A percentile compares a stretch with the other conserved stretches of the same genome.
Conservation (phyloP, 768 basidiomycete genomes). For the Floccularia luteovirens region DNA sequence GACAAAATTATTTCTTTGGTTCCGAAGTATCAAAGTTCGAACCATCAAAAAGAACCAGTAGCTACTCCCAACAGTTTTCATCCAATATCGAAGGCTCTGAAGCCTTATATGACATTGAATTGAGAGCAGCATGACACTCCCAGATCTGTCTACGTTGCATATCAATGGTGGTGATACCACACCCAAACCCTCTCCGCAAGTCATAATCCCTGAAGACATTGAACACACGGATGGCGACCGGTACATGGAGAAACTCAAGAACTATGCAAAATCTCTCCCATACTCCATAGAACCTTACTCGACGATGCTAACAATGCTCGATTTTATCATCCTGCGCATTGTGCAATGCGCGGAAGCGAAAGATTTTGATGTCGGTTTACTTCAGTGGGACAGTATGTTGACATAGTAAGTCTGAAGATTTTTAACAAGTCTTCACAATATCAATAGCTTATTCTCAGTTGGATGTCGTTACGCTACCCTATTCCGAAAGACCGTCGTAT, state of each 20-base stretch:
- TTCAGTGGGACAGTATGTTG: conserved; percentile 77
- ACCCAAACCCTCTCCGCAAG: conserved; percentile 6
- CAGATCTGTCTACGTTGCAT: conserved; percentile 38
- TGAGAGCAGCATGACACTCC: conserved; percentile 26
- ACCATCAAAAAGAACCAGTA: too few species aligned
- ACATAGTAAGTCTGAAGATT: conserved; percentile 44
- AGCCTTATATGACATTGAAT: too few species aligned
- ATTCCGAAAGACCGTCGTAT: conserved; percentile 77
- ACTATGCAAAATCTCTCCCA: conserved; percentile 59
- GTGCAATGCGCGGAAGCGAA: conserved; percentile 70
- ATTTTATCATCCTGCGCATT: conserved; percentile 62
- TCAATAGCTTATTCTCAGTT: conserved; percentile 32
- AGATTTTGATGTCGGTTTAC: conserved; percentile 75
- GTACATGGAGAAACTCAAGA: conserved; percentile 51
- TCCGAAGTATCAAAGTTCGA: too few species aligned
- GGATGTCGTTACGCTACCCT: conserved; percentile 80
- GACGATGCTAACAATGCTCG: conserved; percentile 71
- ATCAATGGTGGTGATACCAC: conserved; percentile 35
- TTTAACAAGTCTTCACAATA: conserved; percentile 4
- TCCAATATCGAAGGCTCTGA: too few species aligned
- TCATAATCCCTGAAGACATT: conserved; percentile 18
- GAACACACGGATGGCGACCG: conserved; percentile 27
- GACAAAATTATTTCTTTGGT: too few species aligned
- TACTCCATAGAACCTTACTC: conserved; percentile 71
- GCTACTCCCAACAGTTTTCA: too few species aligned